Base-by-base conservation (phyloP, 345 rosid species). In the Eucalyptus sp. region DNA sequence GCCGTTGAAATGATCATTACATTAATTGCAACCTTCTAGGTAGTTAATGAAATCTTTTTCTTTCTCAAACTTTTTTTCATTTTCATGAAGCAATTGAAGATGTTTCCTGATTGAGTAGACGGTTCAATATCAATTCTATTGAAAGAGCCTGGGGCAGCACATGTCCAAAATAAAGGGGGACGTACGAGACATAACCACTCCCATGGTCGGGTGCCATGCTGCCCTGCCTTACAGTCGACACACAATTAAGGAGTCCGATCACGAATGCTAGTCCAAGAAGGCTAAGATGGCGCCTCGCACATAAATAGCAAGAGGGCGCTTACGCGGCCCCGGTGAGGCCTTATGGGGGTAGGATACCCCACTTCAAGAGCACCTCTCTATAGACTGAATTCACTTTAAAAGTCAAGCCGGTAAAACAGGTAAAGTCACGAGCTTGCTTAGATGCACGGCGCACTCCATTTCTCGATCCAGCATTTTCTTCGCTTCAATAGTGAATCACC, bases 51-150 rank as follows among this genome's bases (percentile, higher is more conserved):
- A 64, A 3, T 66, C 11, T 16, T 66, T 66, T 66, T 16, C 22
- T 66, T 66, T 16, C 43, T 31, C 0, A 1, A 10, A 66, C 7
- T n/a, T 33, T 7, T n/a, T 24, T 56, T 1, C 4, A 10, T 33
- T 7, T 33, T 33, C 80, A 68, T 5, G 80, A 33, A 68, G 80
- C 11, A 33, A 68, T 68, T 68, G 80, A 37, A 37, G 46, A 5
- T 20, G 27, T 37, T 33, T 71, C 46, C 0, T 5, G 14, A 71
- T 37, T 18, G 81, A 71, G 46, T 10, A 71, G 6, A 37, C 1
- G 8, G 2, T 71, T 71, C 81, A 37, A 37, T 20, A 37, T 37
- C 14, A 37, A 33, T 33, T 68, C 80, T 17, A 33, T 68, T 20
- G 7, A 71, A 41, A 71, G 81, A 71, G 22, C 80, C 3, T 6